Base-by-base conservation (phyloP, 2,329 filamentous ascomycete genomes). In the Xylariales sp. region DNA sequence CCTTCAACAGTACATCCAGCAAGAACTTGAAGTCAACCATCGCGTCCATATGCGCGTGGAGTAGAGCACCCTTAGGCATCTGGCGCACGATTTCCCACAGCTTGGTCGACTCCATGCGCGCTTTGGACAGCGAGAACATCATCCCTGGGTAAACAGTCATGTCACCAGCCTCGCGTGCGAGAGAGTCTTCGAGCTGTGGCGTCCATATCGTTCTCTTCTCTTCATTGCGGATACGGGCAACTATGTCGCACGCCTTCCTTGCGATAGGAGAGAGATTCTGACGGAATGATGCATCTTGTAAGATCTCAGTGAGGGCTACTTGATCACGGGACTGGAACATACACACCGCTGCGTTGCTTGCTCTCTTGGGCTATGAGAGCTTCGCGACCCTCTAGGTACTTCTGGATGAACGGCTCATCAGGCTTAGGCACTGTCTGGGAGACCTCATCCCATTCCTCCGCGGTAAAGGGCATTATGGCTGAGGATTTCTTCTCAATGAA, bases 11-110 rank as follows among this genome's bases (percentile, higher is more conserved):
- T 52, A 84, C 73, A 5, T 82, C 76, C 28, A 95, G 74, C 6
- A 95, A 66, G 68, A 81, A 94, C 57, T 88, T 84, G 49, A 89
- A 80, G 60, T 95, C 86, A 37, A 95, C 85, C 82, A 94, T 94
- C 53, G 90, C 88, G 61, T 94, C 87, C 58, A 94, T 70, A 62
- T 97, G 90, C 31, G 88, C 88, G 66, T 97, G 90, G 46, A 95
- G 66, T 21, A 95, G 70, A 7, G 83, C 75, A 10, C 91, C 93
- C 62, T 97, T 97, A 20, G 91, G 91, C 86, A 97, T 88, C 49
- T 71, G 76, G 45, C 82, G 78, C 12, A 95, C 76, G 52, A 96
- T 93, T 49, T 80, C 75, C 88, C 88, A 97, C 18, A 96, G 71
- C 56, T 82, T 82, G 11, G 88, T 95, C 51, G 73, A 73, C 63